phyloP scores from a whole-genome alignment of 164 flowering plant species.

The Chloranthus sessilifolius region DNA sequence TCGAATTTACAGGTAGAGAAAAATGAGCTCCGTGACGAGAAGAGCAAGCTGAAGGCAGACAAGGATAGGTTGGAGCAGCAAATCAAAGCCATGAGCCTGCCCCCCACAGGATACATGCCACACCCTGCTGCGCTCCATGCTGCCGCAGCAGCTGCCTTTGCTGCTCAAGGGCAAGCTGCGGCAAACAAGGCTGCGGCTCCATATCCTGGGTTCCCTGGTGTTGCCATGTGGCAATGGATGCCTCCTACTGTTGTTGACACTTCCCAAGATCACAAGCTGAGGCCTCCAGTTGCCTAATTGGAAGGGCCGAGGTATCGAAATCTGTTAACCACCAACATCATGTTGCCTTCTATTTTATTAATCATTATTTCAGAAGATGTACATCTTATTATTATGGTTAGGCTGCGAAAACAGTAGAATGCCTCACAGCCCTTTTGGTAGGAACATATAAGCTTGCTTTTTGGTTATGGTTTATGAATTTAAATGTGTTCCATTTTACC shows the following conservation, averaged over 20 bases:
- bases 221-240: conserved; percentile 73
- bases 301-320: background rate
- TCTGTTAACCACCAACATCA: conserved; percentile 15
- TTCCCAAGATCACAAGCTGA: conserved; percentile 60
- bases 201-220: conserved; percentile 47
- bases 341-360: conserved; percentile 8
- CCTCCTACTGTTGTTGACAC: conserved; percentile 61
- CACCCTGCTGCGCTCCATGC: conserved; percentile 33
- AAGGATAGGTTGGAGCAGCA: conserved; percentile 50
- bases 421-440: conserved; percentile 3
- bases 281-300: conserved; percentile 57
- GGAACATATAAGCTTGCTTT: too few species aligned
- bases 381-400: background rate
- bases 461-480: too few species aligned
- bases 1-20: conserved; percentile 53
- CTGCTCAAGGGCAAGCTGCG: conserved; percentile 39
- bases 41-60: conserved; percentile 48
- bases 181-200: conserved; percentile 40
- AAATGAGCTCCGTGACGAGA: conserved; percentile 66
- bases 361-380: background rate
- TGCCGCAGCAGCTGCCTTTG: conserved; percentile 30
- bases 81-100: conserved; percentile 35
- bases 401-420: conserved; percentile 2
- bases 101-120: conserved; percentile 34
- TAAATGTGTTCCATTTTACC: too few species aligned